Conservation (phyloP, 495 filamentous ascomycete species). For the Acidomyces sp. region DNA sequence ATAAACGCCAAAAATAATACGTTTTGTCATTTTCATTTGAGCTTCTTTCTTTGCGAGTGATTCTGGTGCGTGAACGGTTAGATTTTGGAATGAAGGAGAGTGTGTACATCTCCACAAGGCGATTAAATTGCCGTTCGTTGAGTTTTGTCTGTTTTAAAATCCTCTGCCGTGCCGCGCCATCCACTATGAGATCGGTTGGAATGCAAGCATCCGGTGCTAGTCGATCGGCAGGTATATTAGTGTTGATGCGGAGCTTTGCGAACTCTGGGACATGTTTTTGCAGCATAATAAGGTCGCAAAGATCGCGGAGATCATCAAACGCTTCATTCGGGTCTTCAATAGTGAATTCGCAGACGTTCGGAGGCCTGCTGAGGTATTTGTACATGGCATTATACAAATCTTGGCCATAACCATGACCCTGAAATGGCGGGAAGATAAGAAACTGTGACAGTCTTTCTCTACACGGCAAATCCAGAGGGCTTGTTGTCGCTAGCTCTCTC, state of each 20-base stretch:
- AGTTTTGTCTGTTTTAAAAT: slow-evolving; percentile 63
- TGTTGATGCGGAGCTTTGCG: slow-evolving; percentile 39
- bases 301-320: slow-evolving; percentile 82
- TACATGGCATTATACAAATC: slow-evolving; percentile 72
- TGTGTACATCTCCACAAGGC: slow-evolving; percentile 79
- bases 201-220: slow-evolving; percentile 30
- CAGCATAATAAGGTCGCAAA: slow-evolving; percentile 63
- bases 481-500: slow-evolving; percentile 19
- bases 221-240: slow-evolving; percentile 23
- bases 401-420: slow-evolving; percentile 62
- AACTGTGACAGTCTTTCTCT: slow-evolving; percentile 87
- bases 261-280: slow-evolving; percentile 39
- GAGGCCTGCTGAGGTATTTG: slow-evolving; percentile 44
- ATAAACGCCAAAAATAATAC: slow-evolving; percentile 71
- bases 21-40: slow-evolving; percentile 43
- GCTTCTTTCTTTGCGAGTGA: slow-evolving; percentile 43
- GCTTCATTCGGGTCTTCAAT: slow-evolving; percentile 93
- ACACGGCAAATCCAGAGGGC: slow-evolving; percentile 38
- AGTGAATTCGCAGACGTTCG: slow-evolving; percentile 65
- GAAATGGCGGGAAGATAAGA: slow-evolving; percentile 79
- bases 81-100: slow-evolving; percentile 55
- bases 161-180: slow-evolving; percentile 40
- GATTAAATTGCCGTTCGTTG: slow-evolving; percentile 70
- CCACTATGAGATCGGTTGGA: slow-evolving; percentile 51
- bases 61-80: slow-evolving; percentile 44